A percentile compares a stretch with the other conserved stretches of the same genome.
Evolutionary conservation across 495 filamentous ascomycete species (phyloP).

Genomic region (Trichoderma erinaceum): DNA sequence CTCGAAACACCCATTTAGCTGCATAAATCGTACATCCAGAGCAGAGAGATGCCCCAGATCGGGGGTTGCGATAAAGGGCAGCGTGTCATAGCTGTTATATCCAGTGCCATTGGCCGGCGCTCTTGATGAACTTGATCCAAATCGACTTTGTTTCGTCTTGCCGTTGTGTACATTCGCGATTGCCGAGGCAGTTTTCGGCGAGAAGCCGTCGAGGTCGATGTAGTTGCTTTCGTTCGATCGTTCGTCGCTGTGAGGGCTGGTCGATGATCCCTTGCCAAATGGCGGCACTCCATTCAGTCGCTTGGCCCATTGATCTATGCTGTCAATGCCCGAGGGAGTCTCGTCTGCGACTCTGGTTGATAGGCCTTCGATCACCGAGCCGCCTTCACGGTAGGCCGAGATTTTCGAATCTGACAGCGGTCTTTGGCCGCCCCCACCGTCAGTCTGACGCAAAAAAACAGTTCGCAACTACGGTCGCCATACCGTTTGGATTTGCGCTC

Average conservation of each 20-base stretch:
- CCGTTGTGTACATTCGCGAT: not conserved
- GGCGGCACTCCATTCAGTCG: not conserved
- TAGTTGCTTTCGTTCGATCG: not conserved
- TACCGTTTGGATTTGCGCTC: slow-evolving; percentile 38
- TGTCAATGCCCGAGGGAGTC: not conserved
- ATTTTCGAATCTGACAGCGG: not conserved
- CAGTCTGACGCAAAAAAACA: slow-evolving; percentile 11
- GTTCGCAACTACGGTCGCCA: slow-evolving; percentile 5
- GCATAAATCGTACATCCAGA: slow-evolving; percentile 40
- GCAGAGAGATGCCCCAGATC: slow-evolving; percentile 33
- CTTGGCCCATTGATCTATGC: slow-evolving; percentile 8
- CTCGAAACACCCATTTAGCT: slow-evolving; percentile 37
- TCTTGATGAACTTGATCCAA: not conserved
- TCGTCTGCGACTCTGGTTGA: not conserved
- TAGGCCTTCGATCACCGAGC: not conserved
- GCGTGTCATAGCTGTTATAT: slow-evolving; percentile 30
- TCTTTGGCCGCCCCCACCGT: not conserved
- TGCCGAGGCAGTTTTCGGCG: not conserved
- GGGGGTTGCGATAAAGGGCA: slow-evolving; percentile 34
- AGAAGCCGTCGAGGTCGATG: not conserved
- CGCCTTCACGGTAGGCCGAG: not conserved
- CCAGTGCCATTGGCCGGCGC: slow-evolving; percentile 14
- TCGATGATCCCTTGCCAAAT: not conserved
- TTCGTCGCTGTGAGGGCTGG: not conserved
- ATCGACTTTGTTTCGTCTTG: not conserved